Percentiles rank a stretch among this genome's conserved stretches.
Evolutionary conservation across 148 eudicot genomes (phyloP).

Genomic region (Rhododendron molle): DNA sequence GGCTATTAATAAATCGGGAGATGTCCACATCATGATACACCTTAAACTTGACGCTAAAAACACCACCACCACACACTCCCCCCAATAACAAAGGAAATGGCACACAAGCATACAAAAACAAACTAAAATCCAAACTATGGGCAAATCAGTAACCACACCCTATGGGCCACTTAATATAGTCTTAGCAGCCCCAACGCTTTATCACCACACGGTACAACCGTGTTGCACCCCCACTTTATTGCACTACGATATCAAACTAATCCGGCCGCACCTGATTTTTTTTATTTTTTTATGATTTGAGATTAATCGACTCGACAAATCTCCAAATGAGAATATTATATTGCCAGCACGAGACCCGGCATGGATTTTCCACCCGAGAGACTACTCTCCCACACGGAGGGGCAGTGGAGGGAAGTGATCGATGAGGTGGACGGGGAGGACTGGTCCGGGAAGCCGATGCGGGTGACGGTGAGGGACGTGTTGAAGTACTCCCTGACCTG

Average conservation of each 20-base stretch:
- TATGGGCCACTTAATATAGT: background rate
- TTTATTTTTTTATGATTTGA: no score
- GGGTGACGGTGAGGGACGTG: conserved; percentile 41
- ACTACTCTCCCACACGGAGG: conserved; percentile 30
- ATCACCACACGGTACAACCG: background rate
- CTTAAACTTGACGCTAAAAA: background rate
- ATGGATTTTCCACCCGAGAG: conserved; percentile 27
- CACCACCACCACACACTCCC: conserved; percentile 4
- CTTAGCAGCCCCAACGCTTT: background rate
- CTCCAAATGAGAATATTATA: background rate
- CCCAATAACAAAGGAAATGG: background rate
- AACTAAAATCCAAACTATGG: background rate
- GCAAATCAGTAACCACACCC: background rate
- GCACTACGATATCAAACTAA: background rate
- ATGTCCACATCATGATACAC: background rate
- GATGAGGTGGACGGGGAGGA: background rate
- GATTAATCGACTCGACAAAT: no score
- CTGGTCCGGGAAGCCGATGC: conserved; percentile 11
- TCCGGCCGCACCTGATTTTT: background rate
- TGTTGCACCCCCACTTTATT: background rate
- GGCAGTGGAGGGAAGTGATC: conserved; percentile 22
- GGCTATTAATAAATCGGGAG: background rate
- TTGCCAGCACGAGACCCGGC: conserved; percentile 30
- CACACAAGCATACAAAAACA: background rate
- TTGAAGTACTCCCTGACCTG: conserved; percentile 44